These are phyloP conservation scores for Neurospora sp. DNA, from an alignment of 495 filamentous ascomycete genomes.

Conservation along the genomic window DNA sequence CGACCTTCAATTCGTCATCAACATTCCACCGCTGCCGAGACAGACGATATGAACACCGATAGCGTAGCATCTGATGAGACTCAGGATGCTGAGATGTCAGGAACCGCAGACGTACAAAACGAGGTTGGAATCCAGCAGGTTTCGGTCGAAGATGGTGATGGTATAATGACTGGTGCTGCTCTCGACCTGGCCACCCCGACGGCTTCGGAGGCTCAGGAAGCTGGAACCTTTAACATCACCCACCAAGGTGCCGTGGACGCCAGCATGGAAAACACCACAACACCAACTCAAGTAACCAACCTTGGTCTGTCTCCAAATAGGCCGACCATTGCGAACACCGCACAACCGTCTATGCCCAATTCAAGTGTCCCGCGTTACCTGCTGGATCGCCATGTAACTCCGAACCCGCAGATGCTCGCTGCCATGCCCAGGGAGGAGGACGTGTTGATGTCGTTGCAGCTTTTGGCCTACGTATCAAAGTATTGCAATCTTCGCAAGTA, in stretches of 20 bases:
- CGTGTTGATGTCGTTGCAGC: slow-evolving; percentile 94
- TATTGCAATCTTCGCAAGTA: slow-evolving; percentile 94
- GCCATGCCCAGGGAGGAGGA: slow-evolving; percentile 95
- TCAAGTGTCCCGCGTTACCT: slow-evolving; percentile 60
- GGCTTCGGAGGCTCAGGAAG: slow-evolving; percentile 71
- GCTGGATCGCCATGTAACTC: slow-evolving; percentile 55
- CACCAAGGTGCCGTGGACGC: slow-evolving; percentile 80
- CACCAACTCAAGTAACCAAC: slow-evolving; percentile 42
- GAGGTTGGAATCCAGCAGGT: slow-evolving; percentile 73
- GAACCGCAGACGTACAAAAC: slow-evolving; percentile 69
- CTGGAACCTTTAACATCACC: slow-evolving; percentile 92
- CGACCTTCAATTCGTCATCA: slow-evolving; percentile 82
- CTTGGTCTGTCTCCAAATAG: slow-evolving; percentile 71
- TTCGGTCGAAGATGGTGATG: slow-evolving; percentile 62
- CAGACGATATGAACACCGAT: slow-evolving; percentile 77
- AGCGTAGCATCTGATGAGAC: slow-evolving; percentile 61
- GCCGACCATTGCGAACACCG: slow-evolving; percentile 59
- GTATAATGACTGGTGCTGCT: slow-evolving; percentile 64
- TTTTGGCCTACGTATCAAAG: slow-evolving; percentile 95
- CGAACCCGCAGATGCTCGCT: slow-evolving; percentile 60
- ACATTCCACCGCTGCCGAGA: slow-evolving; percentile 73
- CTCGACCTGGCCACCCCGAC: slow-evolving; percentile 68
- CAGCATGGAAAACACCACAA: slow-evolving; percentile 59
- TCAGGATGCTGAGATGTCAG: slow-evolving; percentile 53
- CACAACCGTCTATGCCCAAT: slow-evolving; percentile 57